phyloP scores from a whole-genome alignment of 345 rosid genomes.

The Arabis hirsuta region DNA sequence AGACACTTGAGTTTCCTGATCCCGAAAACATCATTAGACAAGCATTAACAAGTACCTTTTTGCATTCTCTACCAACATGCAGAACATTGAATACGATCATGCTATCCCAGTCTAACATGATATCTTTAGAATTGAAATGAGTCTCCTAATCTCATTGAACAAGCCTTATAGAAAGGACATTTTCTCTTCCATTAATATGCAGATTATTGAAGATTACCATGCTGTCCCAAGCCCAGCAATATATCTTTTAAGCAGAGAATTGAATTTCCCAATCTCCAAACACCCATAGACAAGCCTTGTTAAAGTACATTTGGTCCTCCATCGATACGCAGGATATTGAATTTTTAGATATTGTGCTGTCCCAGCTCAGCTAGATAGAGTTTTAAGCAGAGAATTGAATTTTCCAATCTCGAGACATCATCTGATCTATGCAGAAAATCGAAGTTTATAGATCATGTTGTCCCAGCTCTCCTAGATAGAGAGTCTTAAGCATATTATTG shows the following conservation, averaged over 20 bases:
- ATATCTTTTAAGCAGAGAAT: not conserved
- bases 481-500: not conserved
- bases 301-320: not conserved
- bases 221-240: not conserved
- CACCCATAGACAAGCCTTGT: no score
- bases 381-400: not conserved
- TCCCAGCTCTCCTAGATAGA: not conserved
- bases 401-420: not conserved
- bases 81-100: not conserved
- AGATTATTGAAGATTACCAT: not conserved
- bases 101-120: not conserved
- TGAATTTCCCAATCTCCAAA: not conserved
- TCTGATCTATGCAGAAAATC: no score
- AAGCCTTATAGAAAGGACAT: not conserved
- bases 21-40: no score
- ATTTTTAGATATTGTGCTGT: not conserved
- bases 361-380: not conserved
- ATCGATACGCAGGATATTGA: not conserved
- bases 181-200: not conserved
- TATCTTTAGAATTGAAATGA: not conserved
- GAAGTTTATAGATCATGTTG: no score
- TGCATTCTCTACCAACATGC: no score
- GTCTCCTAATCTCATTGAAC: no score
- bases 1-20: not conserved
- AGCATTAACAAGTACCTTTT: no score